Evolutionary conservation across 1,284 basidiomycete genomes (phyloP), one percentile per base, ranked within the genome.

Genomic region (Leccinum solheimii): DNA sequence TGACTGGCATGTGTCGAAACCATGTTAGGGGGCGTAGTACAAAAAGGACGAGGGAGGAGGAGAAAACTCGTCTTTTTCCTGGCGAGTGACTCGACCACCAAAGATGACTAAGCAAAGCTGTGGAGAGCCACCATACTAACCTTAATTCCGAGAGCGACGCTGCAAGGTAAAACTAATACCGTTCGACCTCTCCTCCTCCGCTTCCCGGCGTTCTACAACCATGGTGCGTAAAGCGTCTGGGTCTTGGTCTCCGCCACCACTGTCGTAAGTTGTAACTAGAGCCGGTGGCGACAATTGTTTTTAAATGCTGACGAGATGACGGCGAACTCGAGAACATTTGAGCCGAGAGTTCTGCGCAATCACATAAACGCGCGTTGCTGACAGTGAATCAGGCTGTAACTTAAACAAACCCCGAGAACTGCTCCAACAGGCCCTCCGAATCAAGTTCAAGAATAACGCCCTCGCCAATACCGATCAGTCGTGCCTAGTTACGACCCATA

Each of bases 1-100:
- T 79, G 71, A 43, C 71, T 73, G 49, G 69, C 45, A 54, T 76
- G 72, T 4, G 71, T 14, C 60, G 75, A 76, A 36, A 73, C 72
- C 72, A 73, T 73, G 54, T 56, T 63, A 55, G 9, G n/a, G 38
- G 53, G 45, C n/a, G 57, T n/a, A 23, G 13, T 45, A 45, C 43
- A 45, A 23, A 56, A 34, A 40, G 5, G 26, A 34, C 38, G 56
- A 7, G 36, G 30, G 62, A 55, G 54, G 63, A 60, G 27, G 56
- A 48, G 51, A 27, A 60, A 59, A 66, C 57, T 61, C 34, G 60
- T 21, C 21, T 51, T 65, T 58, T n/a, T 13, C 8, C 27, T 30
- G 10, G 16, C 49, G 49, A 53, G 13, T 54, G 57, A 57, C 62
- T 59, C 51, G 52, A 48, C 53, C 27, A 30, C 36, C 14, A 19